These are phyloP conservation scores for Protea cynaroides DNA, from an alignment of 164 flowering plant genomes.

Conservation along the genomic window DNA sequence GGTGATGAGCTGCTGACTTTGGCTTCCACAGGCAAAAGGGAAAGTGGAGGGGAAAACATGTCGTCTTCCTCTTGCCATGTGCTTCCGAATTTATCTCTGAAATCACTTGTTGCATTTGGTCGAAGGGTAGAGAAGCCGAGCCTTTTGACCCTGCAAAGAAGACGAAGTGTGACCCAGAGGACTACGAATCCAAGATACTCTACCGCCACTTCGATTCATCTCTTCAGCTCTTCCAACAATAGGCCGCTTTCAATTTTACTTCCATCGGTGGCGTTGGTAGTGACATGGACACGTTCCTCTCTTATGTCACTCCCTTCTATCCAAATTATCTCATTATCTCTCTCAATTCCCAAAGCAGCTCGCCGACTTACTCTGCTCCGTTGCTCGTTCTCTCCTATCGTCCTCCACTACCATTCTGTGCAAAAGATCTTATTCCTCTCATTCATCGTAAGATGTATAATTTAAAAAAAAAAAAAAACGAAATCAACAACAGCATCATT, in stretches of 20 bases:
- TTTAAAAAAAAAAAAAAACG: too few species aligned
- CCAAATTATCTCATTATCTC: constrained; percentile 50
- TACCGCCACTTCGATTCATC: constrained; percentile 67
- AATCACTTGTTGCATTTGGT: constrained; percentile 53
- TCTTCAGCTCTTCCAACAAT: constrained; percentile 61
- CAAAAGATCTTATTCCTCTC: constrained; percentile 77
- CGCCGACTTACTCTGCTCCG: constrained; percentile 38
- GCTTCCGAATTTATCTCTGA: constrained; percentile 19
- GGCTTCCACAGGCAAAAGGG: not conserved
- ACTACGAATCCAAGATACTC: constrained; percentile 68
- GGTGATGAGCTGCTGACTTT: too few species aligned
- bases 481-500: too few species aligned
- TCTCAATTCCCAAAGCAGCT: constrained; percentile 51
- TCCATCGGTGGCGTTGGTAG: constrained; percentile 45
- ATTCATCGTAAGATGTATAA: too few species aligned
- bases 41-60: not conserved
- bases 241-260: constrained; percentile 48
- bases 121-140: constrained; percentile 58
- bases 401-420: constrained; percentile 48
- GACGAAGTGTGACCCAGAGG: constrained; percentile 87
- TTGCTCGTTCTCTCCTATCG: constrained; percentile 53
- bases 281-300: constrained; percentile 67
- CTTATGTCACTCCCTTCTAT: constrained; percentile 80
- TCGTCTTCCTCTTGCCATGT: constrained; percentile 6
- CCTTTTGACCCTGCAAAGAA: constrained; percentile 65